Base-by-base conservation (phyloP, 768 basidiomycete species). In the Cyclocybe cylindracea region DNA sequence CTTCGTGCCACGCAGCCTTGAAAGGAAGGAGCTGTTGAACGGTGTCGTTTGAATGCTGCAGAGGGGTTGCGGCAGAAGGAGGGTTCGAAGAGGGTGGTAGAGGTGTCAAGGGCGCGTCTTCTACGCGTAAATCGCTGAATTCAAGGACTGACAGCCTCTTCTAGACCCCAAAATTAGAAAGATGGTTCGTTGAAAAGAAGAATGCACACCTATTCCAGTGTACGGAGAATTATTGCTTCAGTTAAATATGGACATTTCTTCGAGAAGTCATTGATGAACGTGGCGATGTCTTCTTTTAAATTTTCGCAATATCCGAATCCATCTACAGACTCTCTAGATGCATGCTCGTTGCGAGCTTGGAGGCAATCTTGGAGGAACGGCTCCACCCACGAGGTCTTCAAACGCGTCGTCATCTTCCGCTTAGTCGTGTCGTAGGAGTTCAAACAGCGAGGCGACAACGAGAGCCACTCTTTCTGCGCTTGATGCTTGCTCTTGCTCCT, bases 1-100 rank as follows among this genome's bases (percentile, higher is more conserved):
- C 44, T 55, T 68, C 39, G 66, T 66, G 14, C 85, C 85, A 44
- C 77, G 72, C 10, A 90, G 61, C 10, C 90, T 83, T 43, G 85
- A 82, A 35, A 84, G 66, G 55, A 92, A 90, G 0, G 88, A 90
- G 52, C 65, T 71, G 50, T 77, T 74, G 64, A 83, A 90, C 2
- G 78, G 83, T 7, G 89, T 91, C 7, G 81, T 84, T 52, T 70
- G 65, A 44, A 91, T 84, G 19, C 61, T 61, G 36, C 83, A 73
- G 32, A 88, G 59, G 16, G 16, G 66, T 53, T 44, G 72, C 66
- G 13, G 66, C 62, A 19, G 64, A 57, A 0, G 64, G 56, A 10
- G 45, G 49, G 6, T 55, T 54, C 2, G 66, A 61, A 2, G 70
- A 59, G n/a, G 64, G 39, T 14, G 68, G 57, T 5, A 77, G 61